Conservation (phyloP, 345 rosid species). For the Populus ilicifolia region DNA sequence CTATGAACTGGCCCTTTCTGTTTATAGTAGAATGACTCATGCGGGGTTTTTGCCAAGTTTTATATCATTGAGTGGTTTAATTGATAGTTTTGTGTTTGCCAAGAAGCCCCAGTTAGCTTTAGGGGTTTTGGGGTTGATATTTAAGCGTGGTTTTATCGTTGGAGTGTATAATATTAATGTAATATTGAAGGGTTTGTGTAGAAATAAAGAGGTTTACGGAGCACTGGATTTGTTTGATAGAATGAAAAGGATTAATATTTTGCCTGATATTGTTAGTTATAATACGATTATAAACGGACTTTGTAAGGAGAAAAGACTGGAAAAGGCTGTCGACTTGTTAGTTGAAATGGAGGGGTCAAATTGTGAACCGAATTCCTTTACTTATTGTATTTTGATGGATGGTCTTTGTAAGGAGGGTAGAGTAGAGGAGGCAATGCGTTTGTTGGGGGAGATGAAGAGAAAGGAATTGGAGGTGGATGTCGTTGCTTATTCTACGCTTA, state of each 20-base stretch:
- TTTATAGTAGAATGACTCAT: constrained; percentile 40
- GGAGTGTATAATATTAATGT: constrained; percentile 42
- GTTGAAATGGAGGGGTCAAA: constrained; percentile 41
- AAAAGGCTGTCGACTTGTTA: constrained; percentile 37
- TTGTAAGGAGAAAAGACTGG: constrained; percentile 40
- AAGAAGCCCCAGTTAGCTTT: constrained; percentile 29
- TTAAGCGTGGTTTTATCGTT: constrained; percentile 52
- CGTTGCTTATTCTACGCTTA: constrained; percentile 31
- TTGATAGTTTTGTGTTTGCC: constrained; percentile 48
- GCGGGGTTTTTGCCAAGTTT: constrained; percentile 35
- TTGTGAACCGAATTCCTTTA: constrained; percentile 37
- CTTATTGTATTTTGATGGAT: constrained; percentile 48
- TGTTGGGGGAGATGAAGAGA: constrained; percentile 40
- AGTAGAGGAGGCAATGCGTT: constrained; percentile 43
- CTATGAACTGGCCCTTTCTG: constrained; percentile 44
- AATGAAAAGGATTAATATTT: constrained; percentile 34
- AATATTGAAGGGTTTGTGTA: constrained; percentile 54
- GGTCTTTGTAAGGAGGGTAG: constrained; percentile 55
- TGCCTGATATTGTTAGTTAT: constrained; percentile 44
- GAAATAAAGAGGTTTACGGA: constrained; percentile 23
- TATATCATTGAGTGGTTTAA: constrained; percentile 45
- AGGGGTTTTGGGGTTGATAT: constrained; percentile 48
- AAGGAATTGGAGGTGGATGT: constrained; percentile 46
- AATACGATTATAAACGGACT: constrained; percentile 49
- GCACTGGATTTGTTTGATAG: constrained; percentile 39